Base-by-base conservation (phyloP, 2,329 filamentous ascomycete species). In the Fusarium acutatum region DNA sequence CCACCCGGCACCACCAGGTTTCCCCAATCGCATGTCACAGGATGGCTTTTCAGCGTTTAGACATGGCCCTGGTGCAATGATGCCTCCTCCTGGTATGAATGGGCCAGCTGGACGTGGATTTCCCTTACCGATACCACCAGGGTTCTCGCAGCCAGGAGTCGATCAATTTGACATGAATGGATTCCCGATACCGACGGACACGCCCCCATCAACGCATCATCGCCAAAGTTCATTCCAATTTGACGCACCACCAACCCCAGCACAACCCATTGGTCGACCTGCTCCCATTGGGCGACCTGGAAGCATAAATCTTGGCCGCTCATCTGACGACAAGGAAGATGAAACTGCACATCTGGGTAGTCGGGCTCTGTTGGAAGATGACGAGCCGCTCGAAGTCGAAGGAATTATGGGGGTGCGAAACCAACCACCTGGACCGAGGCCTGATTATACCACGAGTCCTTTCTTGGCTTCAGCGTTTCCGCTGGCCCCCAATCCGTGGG, bases 201-300 rank as follows among this genome's bases (percentile, higher is more conserved):
- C 60, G 1, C 77, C 79, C 17, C 76, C 75, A 12, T 57, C 86
- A 54, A 81, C 88, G 10, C 95, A 97, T 82, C 92, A 92, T 14
- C 89, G 95, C 70, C 94, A 97, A 75, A 88, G 90, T 17, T 97
- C 94, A 11, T 87, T 86, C 18, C 91, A 92, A 18, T 90, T 92
- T 69, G 93, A 95, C n/a, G 75, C 81, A 9, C 79, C 84, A 13
- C 82, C 84, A 32, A 82, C 86, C 17, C 85, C 89, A 60, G 87
- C 91, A 38, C 92, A 94, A 71, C 93, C 94, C 3, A 96, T 97
- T 69, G 89, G 92, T 50, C 89, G 95, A 60, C 96, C 95, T 32
- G 90, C 93, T 30, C 96, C 96, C 2, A 98, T 98, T 72, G 94
- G 96, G 71, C 90, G 95, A 38, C 96, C 96, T 2, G 91, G 92